These are phyloP conservation scores for Populus nigra DNA, from an alignment of 345 rosid species.

Conservation along the genomic window DNA sequence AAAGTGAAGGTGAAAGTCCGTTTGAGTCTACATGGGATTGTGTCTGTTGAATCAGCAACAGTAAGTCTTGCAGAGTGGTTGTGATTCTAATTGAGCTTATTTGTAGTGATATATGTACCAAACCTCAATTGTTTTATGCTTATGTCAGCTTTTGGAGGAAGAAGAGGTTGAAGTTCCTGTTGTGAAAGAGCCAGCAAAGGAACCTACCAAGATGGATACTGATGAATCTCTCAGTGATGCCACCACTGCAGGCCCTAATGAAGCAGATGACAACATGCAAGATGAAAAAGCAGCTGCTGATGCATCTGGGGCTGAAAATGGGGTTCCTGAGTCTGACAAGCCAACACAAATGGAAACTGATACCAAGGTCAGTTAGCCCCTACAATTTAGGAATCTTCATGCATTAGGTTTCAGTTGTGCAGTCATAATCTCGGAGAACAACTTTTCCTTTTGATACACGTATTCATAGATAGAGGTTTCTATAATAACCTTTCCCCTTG, in stretches of 20 bases:
- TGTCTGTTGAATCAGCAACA: constrained; percentile 76
- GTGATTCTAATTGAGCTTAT: not conserved
- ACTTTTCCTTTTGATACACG: not conserved
- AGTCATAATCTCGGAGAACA: not conserved
- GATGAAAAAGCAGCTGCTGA: constrained; percentile 66
- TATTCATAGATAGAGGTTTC: not conserved
- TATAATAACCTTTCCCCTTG: not conserved
- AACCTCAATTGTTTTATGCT: not conserved
- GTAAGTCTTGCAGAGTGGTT: constrained; percentile 39
- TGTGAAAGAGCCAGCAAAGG: constrained; percentile 51
- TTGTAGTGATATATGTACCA: not conserved
- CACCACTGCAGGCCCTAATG: constrained; percentile 49
- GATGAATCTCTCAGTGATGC: constrained; percentile 49
- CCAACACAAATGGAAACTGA: constrained; percentile 86
- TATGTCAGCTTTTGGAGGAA: constrained; percentile 81
- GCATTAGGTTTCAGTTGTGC: not conserved
- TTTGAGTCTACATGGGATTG: constrained; percentile 78
- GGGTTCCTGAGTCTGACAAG: constrained; percentile 64
- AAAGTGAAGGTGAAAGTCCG: constrained; percentile 89
- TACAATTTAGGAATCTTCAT: not conserved
- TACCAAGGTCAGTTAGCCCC: constrained; percentile 45
- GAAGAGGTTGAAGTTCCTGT: constrained; percentile 88
- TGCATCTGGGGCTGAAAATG: constrained; percentile 59
- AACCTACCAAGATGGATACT: constrained; percentile 69
- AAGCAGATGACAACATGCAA: constrained; percentile 74